phyloP scores from a whole-genome alignment of 164 flowering plant species.

The Dillenia suffruticosa region DNA sequence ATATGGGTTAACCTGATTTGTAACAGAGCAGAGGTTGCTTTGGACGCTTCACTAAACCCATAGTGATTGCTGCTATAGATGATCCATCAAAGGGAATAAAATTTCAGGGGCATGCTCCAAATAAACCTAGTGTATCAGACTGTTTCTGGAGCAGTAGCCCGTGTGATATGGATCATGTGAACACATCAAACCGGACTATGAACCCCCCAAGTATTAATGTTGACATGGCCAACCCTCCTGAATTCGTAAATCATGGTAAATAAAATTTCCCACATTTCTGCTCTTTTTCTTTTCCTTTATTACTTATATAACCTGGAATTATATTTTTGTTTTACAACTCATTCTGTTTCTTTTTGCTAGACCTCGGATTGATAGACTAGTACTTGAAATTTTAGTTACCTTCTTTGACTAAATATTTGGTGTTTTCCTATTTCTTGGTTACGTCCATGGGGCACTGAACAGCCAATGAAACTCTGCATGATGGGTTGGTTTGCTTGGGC shows the following conservation, averaged over 20 bases:
- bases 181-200: too few relatives aligned
- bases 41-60: constrained; percentile 34
- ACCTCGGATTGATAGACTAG: too few relatives aligned
- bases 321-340: background rate
- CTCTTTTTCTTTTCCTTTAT: background rate
- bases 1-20: constrained; percentile 24
- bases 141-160: constrained; percentile 50
- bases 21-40: constrained; percentile 60
- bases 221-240: background rate
- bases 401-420: too few relatives aligned
- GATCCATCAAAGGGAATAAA: constrained; percentile 40
- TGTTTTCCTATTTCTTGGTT: too few relatives aligned
- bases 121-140: constrained; percentile 25
- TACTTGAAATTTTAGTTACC: too few relatives aligned
- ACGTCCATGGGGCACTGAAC: too few relatives aligned
- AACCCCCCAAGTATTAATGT: background rate
- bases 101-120: constrained; percentile 26
- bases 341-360: too few relatives aligned
- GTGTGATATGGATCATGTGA: constrained; percentile 27
- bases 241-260: background rate
- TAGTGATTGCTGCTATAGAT: constrained; percentile 27
- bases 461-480: too few relatives aligned
- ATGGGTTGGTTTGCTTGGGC: too few relatives aligned
- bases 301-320: background rate
- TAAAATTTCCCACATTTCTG: background rate